Evolutionary conservation across 331 rosid species (phyloP).

Genomic region (Stylosanthes scabra): DNA sequence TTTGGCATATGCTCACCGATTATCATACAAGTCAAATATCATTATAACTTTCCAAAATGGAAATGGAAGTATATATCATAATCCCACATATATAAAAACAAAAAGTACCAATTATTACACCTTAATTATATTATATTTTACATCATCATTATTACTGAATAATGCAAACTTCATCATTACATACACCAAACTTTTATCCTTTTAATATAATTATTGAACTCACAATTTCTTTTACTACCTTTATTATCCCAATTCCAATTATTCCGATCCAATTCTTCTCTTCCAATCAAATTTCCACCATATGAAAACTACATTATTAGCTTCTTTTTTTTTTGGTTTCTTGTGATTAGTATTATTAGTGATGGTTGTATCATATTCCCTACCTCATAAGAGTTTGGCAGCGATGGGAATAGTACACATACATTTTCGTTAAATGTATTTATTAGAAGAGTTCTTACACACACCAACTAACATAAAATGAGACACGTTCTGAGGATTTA

Average conservation of each 20-base stretch:
- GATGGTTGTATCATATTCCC: not conserved
- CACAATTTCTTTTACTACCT: not conserved
- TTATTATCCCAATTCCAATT: no score
- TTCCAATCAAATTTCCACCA: not conserved
- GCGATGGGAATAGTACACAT: no score
- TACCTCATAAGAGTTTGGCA: no score
- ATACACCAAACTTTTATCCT: not conserved
- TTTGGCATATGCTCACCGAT: no score
- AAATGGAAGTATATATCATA: constrained; percentile 33
- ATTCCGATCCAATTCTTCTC: no score
- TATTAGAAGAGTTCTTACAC: not conserved
- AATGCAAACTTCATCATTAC: not conserved
- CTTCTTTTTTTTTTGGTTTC: not conserved
- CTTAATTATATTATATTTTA: not conserved
- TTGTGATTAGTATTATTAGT: not conserved
- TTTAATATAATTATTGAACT: not conserved
- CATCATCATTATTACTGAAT: not conserved
- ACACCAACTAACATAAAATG: not conserved
- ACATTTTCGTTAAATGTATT: not conserved
- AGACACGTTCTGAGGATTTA: not conserved
- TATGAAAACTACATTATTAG: not conserved
- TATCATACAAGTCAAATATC: not conserved
- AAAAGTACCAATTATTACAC: not conserved
- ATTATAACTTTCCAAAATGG: no score
- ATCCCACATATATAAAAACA: not conserved